phyloP scores from a whole-genome alignment of 2,329 filamentous ascomycete species.

The Botrytis pseudocinerea region DNA sequence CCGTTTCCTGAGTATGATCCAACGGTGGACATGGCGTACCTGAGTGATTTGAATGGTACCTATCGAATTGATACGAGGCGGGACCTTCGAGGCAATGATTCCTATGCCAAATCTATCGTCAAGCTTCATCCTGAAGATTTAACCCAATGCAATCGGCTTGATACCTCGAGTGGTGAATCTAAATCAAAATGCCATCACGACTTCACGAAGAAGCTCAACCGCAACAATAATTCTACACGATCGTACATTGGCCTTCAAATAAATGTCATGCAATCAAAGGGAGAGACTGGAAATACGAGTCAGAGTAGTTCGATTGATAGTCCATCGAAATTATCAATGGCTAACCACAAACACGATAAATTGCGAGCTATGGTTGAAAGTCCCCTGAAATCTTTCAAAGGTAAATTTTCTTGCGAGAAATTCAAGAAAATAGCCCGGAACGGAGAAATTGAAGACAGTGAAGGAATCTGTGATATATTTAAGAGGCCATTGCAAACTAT shows the following conservation, averaged over 20 bases:
- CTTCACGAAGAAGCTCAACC: neutral
- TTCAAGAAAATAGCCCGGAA: neutral
- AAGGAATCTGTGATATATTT: neutral
- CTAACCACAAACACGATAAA: neutral
- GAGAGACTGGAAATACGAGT: fast-evolving
- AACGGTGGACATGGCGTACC: neutral
- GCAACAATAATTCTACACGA: neutral
- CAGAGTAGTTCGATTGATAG: no score
- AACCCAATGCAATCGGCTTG: neutral
- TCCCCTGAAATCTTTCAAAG: neutral
- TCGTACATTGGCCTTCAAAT: neutral
- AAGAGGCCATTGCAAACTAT: neutral
- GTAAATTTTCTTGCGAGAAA: neutral
- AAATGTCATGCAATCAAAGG: neutral
- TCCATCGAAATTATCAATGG: no score
- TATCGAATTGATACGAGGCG: neutral
- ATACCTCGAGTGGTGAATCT: neutral
- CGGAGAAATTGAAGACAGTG: neutral
- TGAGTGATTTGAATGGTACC: neutral
- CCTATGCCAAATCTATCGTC: neutral
- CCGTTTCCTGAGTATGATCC: constrained; percentile 6
- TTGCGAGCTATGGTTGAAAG: no score
- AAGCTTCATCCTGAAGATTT: neutral
- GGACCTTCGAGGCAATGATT: neutral
- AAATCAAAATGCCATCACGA: neutral